Conservation (phyloP, 306 rosid genomes). For the Vicia faba region DNA sequence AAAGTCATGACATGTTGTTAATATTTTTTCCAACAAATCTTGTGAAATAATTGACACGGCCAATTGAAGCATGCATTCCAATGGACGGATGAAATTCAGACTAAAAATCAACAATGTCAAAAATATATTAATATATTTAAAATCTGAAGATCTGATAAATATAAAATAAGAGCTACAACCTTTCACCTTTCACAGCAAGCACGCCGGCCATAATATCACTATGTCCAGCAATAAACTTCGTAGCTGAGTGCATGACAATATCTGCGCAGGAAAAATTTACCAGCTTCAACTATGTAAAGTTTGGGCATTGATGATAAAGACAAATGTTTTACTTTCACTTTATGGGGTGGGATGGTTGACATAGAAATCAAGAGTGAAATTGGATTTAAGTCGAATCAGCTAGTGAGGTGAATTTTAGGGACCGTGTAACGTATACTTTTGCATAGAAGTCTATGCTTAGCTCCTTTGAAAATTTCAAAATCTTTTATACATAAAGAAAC, state of each 20-base stretch:
- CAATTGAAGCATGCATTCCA: not conserved
- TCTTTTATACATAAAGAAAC: constrained; percentile 7
- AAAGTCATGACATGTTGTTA: not conserved
- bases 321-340: constrained; percentile 2
- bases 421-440: not conserved
- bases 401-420: not conserved
- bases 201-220: constrained; percentile 96
- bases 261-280: constrained; percentile 51
- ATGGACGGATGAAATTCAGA: constrained; percentile 17
- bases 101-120: constrained; percentile 8
- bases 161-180: constrained; percentile 49
- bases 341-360: not conserved
- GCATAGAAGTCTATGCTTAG: not conserved
- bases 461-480: not conserved
- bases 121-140: constrained; percentile 8
- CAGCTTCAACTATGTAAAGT: constrained; percentile 12
- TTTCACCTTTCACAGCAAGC: constrained; percentile 81
- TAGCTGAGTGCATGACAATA: constrained; percentile 92
- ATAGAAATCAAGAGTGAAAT: constrained; percentile 7
- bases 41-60: not conserved
- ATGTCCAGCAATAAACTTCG: constrained; percentile 92
- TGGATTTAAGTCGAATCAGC: not conserved
- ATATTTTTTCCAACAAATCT: not conserved
- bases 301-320: not conserved
- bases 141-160: constrained; percentile 32